Evolutionary conservation across 1,139 yeast species (phyloP).

Genomic region (Yamadazyma taylorii): DNA sequence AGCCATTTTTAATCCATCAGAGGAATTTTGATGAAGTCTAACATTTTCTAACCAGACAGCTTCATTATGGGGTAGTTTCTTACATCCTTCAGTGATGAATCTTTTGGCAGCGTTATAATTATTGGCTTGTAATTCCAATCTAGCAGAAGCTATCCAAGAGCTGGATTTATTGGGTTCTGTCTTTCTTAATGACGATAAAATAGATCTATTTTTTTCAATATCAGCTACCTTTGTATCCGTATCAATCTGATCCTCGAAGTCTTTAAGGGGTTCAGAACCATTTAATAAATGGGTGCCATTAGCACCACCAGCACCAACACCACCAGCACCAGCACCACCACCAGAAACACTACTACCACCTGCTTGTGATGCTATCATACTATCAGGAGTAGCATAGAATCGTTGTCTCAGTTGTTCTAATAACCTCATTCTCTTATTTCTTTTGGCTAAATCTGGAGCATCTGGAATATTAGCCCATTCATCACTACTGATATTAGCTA

Average conservation of each 20-base stretch:
- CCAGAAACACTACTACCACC: slow-evolving; percentile 6
- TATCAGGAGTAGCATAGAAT: slow-evolving; percentile 83
- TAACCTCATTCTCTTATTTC: slow-evolving; percentile 70
- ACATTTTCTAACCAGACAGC: slow-evolving; percentile 84
- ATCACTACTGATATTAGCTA: slow-evolving; percentile 58
- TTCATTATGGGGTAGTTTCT: slow-evolving; percentile 61
- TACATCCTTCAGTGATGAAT: slow-evolving; percentile 72
- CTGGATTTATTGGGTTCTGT: slow-evolving; percentile 73
- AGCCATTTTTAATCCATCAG: slow-evolving; percentile 39
- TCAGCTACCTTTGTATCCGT: slow-evolving; percentile 41
- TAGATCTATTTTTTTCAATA: slow-evolving; percentile 38
- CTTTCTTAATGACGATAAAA: slow-evolving; percentile 68
- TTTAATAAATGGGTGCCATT: slow-evolving; percentile 45
- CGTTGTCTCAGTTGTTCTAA: slow-evolving; percentile 66
- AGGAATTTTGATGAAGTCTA: slow-evolving; percentile 55
- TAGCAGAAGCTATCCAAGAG: slow-evolving; percentile 88
- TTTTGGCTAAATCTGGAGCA: slow-evolving; percentile 81
- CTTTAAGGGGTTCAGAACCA: no score
- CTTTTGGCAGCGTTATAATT: slow-evolving; percentile 57
- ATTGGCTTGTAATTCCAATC: slow-evolving; percentile 69
- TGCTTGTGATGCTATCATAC: slow-evolving; percentile 36
- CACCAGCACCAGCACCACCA: no score
- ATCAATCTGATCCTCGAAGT: slow-evolving; percentile 37
- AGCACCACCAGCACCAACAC: no score
- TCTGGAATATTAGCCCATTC: slow-evolving; percentile 88